These are phyloP conservation scores for Aspergillus udagawae DNA, from an alignment of 2,329 filamentous ascomycete species.

Conservation along the genomic window DNA sequence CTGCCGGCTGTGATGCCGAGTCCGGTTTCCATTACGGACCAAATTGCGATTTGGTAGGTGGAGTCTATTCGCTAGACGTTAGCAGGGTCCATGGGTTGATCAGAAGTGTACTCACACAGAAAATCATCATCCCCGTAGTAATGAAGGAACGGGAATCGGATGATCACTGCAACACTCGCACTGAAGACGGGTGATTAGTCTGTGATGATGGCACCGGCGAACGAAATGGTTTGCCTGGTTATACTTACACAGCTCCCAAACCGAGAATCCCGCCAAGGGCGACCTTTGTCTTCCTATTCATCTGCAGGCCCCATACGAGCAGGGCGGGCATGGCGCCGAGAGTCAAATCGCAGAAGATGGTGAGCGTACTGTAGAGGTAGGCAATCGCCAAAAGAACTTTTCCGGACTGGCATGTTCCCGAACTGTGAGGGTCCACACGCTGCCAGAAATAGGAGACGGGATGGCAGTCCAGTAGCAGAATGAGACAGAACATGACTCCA, in stretches of 20 bases:
- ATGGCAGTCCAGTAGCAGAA: conserved; percentile 49
- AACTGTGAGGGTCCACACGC: conserved; percentile 10
- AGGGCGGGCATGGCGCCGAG: conserved; percentile 51
- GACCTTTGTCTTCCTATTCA: conserved; percentile 49
- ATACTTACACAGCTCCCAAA: conserved; percentile 48
- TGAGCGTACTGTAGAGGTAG: conserved; percentile 48
- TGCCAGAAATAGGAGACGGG: conserved; percentile 51
- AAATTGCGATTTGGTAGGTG: conserved; percentile 43
- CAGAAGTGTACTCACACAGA: conserved; percentile 16
- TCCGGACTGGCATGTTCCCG: conserved; percentile 39
- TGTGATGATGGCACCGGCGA: not conserved
- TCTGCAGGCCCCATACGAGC: conserved; percentile 53
- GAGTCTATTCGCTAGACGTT: conserved; percentile 27
- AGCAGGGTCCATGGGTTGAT: not conserved
- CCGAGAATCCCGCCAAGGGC: conserved; percentile 50
- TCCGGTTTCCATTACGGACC: conserved; percentile 30
- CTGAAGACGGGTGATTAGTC: not conserved
- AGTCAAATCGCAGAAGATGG: conserved; percentile 42
- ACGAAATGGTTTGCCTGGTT: not conserved
- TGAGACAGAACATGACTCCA: conserved; percentile 46
- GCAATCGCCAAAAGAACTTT: conserved; percentile 49
- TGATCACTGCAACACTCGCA: conserved; percentile 24
- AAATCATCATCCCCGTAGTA: conserved; percentile 18
- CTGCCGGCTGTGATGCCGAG: conserved; percentile 37
- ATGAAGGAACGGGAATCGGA: conserved; percentile 18